A percentile compares a stretch with the other conserved stretches of the same genome.
Conservation (phyloP, 257 asterid species). For the Thymus mandschuricus region DNA sequence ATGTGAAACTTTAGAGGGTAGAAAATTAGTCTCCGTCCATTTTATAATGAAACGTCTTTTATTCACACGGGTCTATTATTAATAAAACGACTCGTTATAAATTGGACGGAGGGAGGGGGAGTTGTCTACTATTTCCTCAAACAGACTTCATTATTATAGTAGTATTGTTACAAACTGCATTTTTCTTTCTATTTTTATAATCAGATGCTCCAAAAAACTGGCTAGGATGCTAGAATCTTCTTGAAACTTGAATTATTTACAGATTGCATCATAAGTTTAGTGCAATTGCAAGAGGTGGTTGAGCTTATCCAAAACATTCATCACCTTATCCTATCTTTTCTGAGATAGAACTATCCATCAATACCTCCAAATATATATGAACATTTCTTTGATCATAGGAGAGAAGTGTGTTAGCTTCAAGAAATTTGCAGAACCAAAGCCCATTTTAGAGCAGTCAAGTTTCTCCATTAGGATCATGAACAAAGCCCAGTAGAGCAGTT, state of each 20-base stretch:
- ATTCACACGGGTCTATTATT: too few species aligned
- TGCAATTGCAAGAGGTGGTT: neutral
- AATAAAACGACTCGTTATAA: too few species aligned
- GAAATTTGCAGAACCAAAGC: conserved; percentile 1
- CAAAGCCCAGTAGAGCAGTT: conserved; percentile 26
- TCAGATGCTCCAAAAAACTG: conserved; percentile 14
- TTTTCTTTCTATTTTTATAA: neutral
- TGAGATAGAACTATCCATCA: neutral
- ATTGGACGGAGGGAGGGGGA: too few species aligned
- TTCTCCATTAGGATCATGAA: conserved; percentile 13
- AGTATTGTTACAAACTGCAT: neutral
- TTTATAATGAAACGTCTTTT: too few species aligned
- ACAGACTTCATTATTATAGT: conserved; percentile 15
- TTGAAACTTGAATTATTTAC: conserved; percentile 22
- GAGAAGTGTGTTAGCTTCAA: neutral
- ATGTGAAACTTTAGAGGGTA: neutral
- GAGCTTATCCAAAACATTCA: neutral
- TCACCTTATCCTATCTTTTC: conserved; percentile 10
- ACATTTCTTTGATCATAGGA: neutral
- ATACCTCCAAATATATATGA: neutral
- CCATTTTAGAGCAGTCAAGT: neutral
- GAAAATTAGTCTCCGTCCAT: neutral
- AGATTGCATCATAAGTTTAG: neutral
- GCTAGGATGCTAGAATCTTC: neutral
- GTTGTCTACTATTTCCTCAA: neutral